Evolutionary conservation across 805 yeast genomes (phyloP).

Genomic region (Kodamaea lidongshanica): DNA sequence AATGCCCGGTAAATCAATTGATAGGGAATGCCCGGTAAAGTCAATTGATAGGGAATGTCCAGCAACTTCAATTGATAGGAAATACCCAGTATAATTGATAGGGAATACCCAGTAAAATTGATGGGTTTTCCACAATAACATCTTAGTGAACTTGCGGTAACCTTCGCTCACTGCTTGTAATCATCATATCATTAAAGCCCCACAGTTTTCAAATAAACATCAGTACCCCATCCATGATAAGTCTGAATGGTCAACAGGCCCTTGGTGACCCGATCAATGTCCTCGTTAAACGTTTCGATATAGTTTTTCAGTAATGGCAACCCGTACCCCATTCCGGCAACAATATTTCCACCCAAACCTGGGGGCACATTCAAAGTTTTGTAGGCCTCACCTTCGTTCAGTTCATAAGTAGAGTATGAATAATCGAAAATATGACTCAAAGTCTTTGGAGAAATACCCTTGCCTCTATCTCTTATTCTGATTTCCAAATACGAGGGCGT

Average conservation of each 20-base stretch:
- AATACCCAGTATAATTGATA: too few species aligned
- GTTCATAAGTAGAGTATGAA: conserved; percentile 74
- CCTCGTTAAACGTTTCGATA: conserved; percentile 34
- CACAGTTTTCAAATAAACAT: conserved; percentile 37
- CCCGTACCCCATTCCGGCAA: conserved; percentile 97
- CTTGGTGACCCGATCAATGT: conserved; percentile 15
- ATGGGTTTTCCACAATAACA: too few species aligned
- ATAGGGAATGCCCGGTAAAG: too few species aligned
- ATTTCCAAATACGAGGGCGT: conserved; percentile 51
- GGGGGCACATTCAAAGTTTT: conserved; percentile 65
- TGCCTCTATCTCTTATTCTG: conserved; percentile 79
- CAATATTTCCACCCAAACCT: conserved; percentile 59
- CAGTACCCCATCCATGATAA: conserved; percentile 43
- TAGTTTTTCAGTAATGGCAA: conserved; percentile 65
- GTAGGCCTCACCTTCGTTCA: conserved; percentile 51
- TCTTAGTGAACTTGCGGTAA: too few species aligned
- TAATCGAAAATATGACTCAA: conserved; percentile 73
- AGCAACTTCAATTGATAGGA: too few species aligned
- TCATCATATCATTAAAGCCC: too few species aligned
- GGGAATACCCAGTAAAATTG: too few species aligned
- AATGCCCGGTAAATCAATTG: too few species aligned
- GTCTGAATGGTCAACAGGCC: conserved; percentile 39
- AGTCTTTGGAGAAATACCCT: conserved; percentile 70
- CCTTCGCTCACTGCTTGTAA: too few species aligned
- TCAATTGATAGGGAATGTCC: too few species aligned